Evolutionary conservation across 2,329 filamentous ascomycete species (phyloP).

Genomic region (Pseudogymnoascus sp.): DNA sequence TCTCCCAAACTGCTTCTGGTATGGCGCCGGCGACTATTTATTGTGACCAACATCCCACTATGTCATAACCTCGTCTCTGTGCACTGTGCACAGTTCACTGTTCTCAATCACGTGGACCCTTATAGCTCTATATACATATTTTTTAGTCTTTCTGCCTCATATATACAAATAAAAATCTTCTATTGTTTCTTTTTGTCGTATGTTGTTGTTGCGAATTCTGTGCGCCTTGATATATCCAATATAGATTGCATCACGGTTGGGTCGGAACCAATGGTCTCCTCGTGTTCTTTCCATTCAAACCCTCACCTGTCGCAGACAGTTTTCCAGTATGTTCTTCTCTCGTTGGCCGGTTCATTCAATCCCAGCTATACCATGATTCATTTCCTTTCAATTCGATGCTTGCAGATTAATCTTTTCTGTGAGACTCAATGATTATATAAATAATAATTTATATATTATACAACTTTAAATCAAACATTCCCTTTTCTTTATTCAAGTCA

Average conservation of each 20-base stretch:
- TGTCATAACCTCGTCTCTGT: not conserved
- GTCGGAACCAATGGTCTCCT: not conserved
- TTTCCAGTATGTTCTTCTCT: no score
- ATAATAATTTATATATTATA: no score
- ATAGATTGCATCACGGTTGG: not conserved
- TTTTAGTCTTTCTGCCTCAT: not conserved
- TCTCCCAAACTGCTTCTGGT: not conserved
- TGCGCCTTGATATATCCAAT: not conserved
- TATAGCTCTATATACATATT: not conserved
- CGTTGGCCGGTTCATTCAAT: no score
- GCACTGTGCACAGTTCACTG: not conserved
- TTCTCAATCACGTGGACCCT: not conserved
- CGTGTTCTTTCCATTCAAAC: no score
- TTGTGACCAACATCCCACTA: not conserved
- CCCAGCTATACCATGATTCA: no score
- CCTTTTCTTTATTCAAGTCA: no score
- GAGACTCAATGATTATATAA: no score
- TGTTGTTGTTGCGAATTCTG: no score
- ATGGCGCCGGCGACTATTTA: not conserved
- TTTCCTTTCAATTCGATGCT: no score
- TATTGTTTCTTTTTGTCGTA: not conserved
- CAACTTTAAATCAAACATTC: no score
- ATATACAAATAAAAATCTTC: not conserved
- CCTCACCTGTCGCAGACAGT: no score
- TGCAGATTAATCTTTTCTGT: no score